Percentiles rank a stretch among this genome's conserved stretches.
Evolutionary conservation across 1,284 basidiomycete species (phyloP).

Genomic region (Somion occarium): DNA sequence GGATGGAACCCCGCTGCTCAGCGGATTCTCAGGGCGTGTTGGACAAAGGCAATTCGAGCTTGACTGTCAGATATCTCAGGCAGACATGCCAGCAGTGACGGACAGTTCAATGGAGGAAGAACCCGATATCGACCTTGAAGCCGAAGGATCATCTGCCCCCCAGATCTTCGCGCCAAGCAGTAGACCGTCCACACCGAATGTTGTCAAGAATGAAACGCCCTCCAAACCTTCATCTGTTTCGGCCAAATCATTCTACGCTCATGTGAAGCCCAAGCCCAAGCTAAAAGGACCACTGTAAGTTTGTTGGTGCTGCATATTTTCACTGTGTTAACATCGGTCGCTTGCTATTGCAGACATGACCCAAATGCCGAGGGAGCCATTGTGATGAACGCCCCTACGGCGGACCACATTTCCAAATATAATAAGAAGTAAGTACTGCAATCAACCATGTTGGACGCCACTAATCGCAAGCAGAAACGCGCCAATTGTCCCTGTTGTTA

Average conservation of each 20-base stretch:
- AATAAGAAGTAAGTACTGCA: conserved; percentile 63
- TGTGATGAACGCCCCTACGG: conserved; percentile 80
- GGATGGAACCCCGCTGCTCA: conserved; percentile 50
- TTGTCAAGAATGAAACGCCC: conserved; percentile 3
- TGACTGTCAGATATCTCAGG: conserved; percentile 42
- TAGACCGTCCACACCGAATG: background rate
- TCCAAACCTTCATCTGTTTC: conserved; percentile 30
- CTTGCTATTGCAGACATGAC: conserved; percentile 54
- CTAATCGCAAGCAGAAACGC: conserved; percentile 37
- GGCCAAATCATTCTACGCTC: conserved; percentile 57
- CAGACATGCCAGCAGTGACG: conserved; percentile 45
- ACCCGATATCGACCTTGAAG: conserved; percentile 26
- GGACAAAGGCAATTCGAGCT: conserved; percentile 62
- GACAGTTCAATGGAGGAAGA: conserved; percentile 26
- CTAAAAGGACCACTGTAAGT: conserved; percentile 44
- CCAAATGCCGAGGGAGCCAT: conserved; percentile 74
- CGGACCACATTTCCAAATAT: conserved; percentile 59
- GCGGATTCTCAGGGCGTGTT: conserved; percentile 46
- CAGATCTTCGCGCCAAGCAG: conserved; percentile 13
- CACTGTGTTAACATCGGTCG: conserved; percentile 10
- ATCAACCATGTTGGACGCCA: conserved; percentile 1
- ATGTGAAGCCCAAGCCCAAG: conserved; percentile 36
- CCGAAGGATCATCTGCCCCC: conserved; percentile 13
- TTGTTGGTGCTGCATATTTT: conserved; percentile 16
- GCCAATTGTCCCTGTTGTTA: conserved; percentile 78